Percentiles rank a stretch among this genome's conserved stretches.
phyloP scores from a whole-genome alignment of 2,329 filamentous ascomycete species.

The Colletotrichum agaves region DNA sequence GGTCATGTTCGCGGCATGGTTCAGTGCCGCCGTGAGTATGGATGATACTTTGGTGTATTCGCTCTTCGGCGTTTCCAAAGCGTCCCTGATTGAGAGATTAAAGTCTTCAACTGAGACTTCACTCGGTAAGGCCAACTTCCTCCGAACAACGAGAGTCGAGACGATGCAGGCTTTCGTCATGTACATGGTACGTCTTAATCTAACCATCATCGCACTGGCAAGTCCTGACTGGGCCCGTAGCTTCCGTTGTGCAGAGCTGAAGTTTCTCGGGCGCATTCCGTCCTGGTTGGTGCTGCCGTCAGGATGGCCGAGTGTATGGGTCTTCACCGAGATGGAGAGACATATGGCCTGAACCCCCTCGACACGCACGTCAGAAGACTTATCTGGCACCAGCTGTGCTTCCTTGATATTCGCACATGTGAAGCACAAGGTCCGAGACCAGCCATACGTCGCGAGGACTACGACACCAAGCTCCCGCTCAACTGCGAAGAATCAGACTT shows the following conservation, averaged over 20 bases:
- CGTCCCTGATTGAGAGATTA: conserved; percentile 69
- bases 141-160: conserved; percentile 76
- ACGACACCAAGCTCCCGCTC: conserved; percentile 77
- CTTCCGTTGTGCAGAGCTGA: conserved; percentile 78
- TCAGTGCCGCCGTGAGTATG: conserved; percentile 76
- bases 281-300: conserved; percentile 76
- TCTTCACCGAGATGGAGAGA: conserved; percentile 75
- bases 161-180: conserved; percentile 81
- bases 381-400: conserved; percentile 82
- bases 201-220: not conserved
- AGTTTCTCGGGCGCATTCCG: conserved; percentile 78
- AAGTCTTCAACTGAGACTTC: conserved; percentile 75
- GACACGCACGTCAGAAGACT: conserved; percentile 78
- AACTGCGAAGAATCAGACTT: conserved; percentile 77
- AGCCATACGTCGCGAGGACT: conserved; percentile 78
- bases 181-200: conserved; percentile 69
- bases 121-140: conserved; percentile 74
- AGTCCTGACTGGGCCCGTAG: conserved; percentile 50
- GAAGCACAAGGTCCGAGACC: conserved; percentile 79
- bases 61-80: conserved; percentile 66
- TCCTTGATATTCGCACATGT: conserved; percentile 78
- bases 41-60: conserved; percentile 61
- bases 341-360: conserved; percentile 72
- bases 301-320: conserved; percentile 83
- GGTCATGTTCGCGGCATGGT: conserved; percentile 75